Base-by-base conservation (phyloP, 805 yeast species). In the Saccharomyces eubayanus region DNA sequence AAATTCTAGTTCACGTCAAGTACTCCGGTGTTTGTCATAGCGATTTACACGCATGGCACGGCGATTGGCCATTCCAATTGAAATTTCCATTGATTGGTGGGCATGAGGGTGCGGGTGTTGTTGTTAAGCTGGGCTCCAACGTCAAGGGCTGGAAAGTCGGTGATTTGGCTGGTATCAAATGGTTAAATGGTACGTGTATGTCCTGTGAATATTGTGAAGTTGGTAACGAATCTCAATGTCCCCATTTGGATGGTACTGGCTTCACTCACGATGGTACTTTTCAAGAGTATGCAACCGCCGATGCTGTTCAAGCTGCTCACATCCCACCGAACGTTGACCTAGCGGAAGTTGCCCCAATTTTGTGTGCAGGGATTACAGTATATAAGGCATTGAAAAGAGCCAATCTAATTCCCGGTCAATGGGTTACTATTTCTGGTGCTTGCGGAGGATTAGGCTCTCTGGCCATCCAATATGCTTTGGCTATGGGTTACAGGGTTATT, bases 401-500 rank as follows among this genome's bases (percentile, higher is more conserved):
- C 51, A 69, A 74, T 51, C 65, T 79, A 54, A 57, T 58, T 48
- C 75, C 90, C 24, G 90, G 92, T 66, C 82, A 85, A 70, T 85
- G 85, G 84, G 86, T 84, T 59, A 81, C 82, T 56, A 75, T 85
- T 56, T 81, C 89, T 54, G 91, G 92, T 74, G 90, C 89, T 57
- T 87, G 82, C 70, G 91, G 91, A 69, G 91, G 92, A 66, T 78
- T 85, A 70, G 92, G 91, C 66, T 75, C 88, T 43, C 72, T 85
- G 59, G 89, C 89, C 53, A 74, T 85, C 62, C 90, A 85, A 73
- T 85, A 83, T 72, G 90, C 88, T 57, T 77, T 71, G 61, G 89
- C 88, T 57, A 80, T 84, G 86, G 92, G 91, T 64, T 75, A 74
- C 72, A 79, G 79, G 74, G 87, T 84, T 48, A 62, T 85, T 43